phyloP scores from a whole-genome alignment of 192 early-diverging fungal genomes.

The Umbelopsis isabellina region DNA sequence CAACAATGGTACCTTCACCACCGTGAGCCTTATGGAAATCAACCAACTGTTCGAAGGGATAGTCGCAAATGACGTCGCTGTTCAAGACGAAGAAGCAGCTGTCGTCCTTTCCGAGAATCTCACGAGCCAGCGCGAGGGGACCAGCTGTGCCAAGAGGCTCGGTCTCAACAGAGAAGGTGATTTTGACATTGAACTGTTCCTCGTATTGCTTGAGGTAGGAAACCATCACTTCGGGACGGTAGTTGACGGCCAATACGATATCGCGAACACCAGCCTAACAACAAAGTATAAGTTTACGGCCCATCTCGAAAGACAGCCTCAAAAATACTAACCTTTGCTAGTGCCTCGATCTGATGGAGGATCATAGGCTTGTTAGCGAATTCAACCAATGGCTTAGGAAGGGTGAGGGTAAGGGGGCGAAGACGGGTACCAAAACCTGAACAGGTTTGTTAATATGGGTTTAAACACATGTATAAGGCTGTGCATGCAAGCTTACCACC shows the following conservation, averaged over 20 bases:
- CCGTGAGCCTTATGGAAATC: constrained; percentile 93
- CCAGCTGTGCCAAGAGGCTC: constrained; percentile 97
- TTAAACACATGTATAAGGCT: neutral
- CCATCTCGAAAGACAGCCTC: too few species aligned
- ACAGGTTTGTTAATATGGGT: neutral
- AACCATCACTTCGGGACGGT: constrained; percentile 98
- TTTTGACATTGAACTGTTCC: constrained; percentile 86
- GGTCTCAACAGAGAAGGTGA: constrained; percentile 95
- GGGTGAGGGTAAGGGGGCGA: constrained; percentile 93
- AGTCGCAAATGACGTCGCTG: constrained; percentile 99
- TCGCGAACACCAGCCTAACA: constrained; percentile 95
- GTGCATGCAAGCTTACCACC: constrained; percentile 56
- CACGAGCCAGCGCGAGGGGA: constrained; percentile 92
- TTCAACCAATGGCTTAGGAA: constrained; percentile 99
- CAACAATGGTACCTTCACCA: constrained; percentile 93
- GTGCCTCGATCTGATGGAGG: constrained; percentile 97
- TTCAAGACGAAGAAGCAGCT: constrained; percentile 99
- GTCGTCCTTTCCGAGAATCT: constrained; percentile 90
- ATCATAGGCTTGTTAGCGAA: constrained; percentile 99
- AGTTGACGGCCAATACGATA: constrained; percentile 98
- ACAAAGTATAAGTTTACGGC: constrained; percentile 17
- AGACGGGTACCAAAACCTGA: constrained; percentile 97
- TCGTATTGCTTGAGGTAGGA: constrained; percentile 93
- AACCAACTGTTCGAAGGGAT: constrained; percentile 88
- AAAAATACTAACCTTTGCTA: constrained; percentile 78